phyloP scores from a whole-genome alignment of 2,329 filamentous ascomycete genomes.

The Dothideomycetes sp. region DNA sequence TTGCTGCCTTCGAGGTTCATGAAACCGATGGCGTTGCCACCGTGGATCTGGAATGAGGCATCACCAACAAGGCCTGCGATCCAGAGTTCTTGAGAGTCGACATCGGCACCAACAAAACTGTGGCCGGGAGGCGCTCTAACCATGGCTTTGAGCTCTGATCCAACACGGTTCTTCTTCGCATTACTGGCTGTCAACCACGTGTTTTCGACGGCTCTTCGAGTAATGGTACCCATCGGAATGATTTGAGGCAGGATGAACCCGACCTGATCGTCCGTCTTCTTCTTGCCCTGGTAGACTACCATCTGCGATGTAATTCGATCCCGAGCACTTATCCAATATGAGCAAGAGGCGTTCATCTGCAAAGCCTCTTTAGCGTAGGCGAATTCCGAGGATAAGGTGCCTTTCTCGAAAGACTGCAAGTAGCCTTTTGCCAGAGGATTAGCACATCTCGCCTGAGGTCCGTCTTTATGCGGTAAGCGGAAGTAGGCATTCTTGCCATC shows the following conservation, averaged over 20 bases:
- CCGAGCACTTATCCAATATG: slow-evolving; percentile 96
- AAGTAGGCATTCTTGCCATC: slow-evolving; percentile 65
- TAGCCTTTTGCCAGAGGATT: slow-evolving; percentile 91
- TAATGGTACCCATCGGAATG: slow-evolving; percentile 98
- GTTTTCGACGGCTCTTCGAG: slow-evolving; percentile 86
- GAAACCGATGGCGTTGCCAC: slow-evolving; percentile 94
- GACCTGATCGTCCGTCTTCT: slow-evolving; percentile 25
- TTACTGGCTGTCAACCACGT: slow-evolving; percentile 98
- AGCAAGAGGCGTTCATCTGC: slow-evolving; percentile 97
- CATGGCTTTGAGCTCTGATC: slow-evolving; percentile 96
- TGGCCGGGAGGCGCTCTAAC: slow-evolving; percentile 85
- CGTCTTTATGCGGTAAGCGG: slow-evolving; percentile 95
- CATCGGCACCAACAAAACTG: slow-evolving; percentile 90
- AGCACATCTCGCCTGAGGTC: slow-evolving; percentile 70
- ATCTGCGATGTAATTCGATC: slow-evolving; percentile 92
- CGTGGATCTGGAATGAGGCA: slow-evolving; percentile 87
- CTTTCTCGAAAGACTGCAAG: slow-evolving; percentile 81
- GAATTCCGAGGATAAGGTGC: slow-evolving; percentile 77
- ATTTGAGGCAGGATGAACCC: slow-evolving; percentile 92
- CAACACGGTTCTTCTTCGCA: slow-evolving; percentile 89
- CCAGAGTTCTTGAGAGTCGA: slow-evolving; percentile 96
- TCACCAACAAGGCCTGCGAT: slow-evolving; percentile 94
- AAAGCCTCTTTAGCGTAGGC: slow-evolving; percentile 86
- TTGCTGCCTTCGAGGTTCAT: slow-evolving; percentile 98
- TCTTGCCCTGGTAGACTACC: slow-evolving; percentile 74